phyloP scores from a whole-genome alignment of 2,329 filamentous ascomycete genomes.

The Ophiostoma triangulosporum region DNA sequence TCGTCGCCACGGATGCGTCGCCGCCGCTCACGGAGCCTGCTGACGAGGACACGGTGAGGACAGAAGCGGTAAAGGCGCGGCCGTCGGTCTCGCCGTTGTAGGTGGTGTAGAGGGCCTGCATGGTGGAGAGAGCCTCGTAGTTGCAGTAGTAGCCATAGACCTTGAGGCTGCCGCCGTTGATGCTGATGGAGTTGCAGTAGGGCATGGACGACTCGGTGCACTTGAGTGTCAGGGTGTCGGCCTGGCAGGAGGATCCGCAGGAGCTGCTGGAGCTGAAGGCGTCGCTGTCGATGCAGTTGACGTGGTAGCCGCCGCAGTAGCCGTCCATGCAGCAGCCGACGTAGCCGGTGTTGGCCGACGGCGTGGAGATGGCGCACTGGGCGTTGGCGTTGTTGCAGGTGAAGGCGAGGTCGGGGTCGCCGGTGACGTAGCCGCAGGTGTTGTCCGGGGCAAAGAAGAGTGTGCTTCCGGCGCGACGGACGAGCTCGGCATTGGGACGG shows the following conservation, averaged over 20 bases:
- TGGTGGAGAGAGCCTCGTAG: background rate
- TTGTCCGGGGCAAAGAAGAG: slow-evolving; percentile 13
- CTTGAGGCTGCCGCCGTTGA: slow-evolving; percentile 10
- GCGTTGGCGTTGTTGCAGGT: slow-evolving; percentile 7
- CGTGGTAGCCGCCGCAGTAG: slow-evolving; percentile 9
- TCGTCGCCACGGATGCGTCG: background rate
- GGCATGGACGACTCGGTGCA: slow-evolving; percentile 7
- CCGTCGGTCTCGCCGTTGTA: slow-evolving; percentile 11
- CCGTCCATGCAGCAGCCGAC: slow-evolving; percentile 11
- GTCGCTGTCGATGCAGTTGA: slow-evolving; percentile 8
- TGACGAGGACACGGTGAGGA: background rate
- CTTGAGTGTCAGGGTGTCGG: slow-evolving; percentile 9
- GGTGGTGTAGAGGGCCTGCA: slow-evolving; percentile 9
- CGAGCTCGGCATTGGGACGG: background rate
- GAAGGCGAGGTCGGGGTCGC: slow-evolving; percentile 6
- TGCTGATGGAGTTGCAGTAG: slow-evolving; percentile 12
- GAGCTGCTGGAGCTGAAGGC: background rate
- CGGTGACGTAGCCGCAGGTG: slow-evolving; percentile 13
- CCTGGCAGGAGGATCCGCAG: slow-evolving; percentile 7
- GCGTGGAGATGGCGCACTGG: slow-evolving; percentile 9
- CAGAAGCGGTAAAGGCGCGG: slow-evolving; percentile 9
- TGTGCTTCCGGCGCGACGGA: slow-evolving; percentile 4
- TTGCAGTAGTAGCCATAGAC: slow-evolving; percentile 12
- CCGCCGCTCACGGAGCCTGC: slow-evolving; percentile 1
- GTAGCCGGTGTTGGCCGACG: slow-evolving; percentile 5